Evolutionary conservation across 495 filamentous ascomycete species (phyloP), one percentile per base, ranked within the genome.

Genomic region (Amphirosellinia nigrospora): DNA sequence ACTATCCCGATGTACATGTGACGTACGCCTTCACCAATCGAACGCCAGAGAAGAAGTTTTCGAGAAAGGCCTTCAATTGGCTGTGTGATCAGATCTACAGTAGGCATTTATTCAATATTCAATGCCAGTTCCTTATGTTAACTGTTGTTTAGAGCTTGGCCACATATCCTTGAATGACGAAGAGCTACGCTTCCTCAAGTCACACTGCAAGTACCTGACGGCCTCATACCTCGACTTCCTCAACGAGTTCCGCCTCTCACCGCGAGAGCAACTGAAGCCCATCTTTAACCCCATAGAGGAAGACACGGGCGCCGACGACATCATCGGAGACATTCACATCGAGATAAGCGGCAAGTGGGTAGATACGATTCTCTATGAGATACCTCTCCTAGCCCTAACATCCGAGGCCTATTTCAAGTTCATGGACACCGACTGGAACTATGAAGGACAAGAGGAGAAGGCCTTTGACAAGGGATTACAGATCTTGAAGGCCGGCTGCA

Each of bases 401-500:
- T 97, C 93, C 71, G 94, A 99, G 78, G 93, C 96, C 34, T 98
- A 97, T 80, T 99, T 99, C 87, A 92, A 91, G 80, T 98, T 97
- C 83, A 91, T 91, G 81, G 91, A 98, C 73, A 89, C 80, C 46
- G 94, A 97, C 75, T 99, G 96, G 96, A 88, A 86, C 58, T 90
- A 98, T 72, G 85, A 89, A 10, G 88, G 87, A 0, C 96, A 99
- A 79, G 90, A 96, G 72, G 92, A 97, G 26, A 90, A 90, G 70
- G 96, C 96, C 11, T 87, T 81, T 45, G 79, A 85, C 0, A 99
- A 99, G 79, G 95, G 92, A 10, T 84, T 89, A 68, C 85, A 84
- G 43, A 84, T 99, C 55, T 82, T 98, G 3, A 83, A 93, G 73
- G 85, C 89, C 70, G 96, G 94, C 13, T 98, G 96, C 77, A 80